Percentiles rank a stretch among this genome's conserved stretches.
Evolutionary conservation across 2,329 filamentous ascomycete genomes (phyloP).

Genomic region (Pseudohalonectria lignicola): DNA sequence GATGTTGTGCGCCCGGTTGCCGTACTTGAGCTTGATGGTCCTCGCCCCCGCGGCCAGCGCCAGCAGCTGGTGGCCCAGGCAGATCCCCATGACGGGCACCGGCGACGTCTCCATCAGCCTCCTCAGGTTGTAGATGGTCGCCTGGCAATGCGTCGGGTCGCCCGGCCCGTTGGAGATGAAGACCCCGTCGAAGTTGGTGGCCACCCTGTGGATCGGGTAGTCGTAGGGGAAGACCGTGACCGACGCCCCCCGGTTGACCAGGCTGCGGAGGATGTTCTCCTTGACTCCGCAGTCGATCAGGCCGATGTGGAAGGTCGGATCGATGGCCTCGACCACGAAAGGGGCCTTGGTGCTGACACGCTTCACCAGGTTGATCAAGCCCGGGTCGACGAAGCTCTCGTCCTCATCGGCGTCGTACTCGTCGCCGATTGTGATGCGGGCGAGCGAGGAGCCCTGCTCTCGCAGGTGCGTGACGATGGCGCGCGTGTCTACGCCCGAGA

Average conservation of each 20-base stretch:
- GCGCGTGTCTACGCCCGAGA: conserved; percentile 93
- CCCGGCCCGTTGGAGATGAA: conserved; percentile 99
- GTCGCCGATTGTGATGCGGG: conserved; percentile 87
- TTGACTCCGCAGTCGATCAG: conserved; percentile 98
- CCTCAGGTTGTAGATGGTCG: conserved; percentile 84
- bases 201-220: conserved; percentile 96
- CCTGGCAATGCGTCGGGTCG: conserved; percentile 92
- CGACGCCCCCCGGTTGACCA: conserved; percentile 83
- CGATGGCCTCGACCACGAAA: conserved; percentile 81
- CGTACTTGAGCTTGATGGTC: conserved; percentile 98
- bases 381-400: conserved; percentile 88
- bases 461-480: conserved; percentile 92
- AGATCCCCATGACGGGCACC: conserved; percentile 94
- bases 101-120: conserved; percentile 86
- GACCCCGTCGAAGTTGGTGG: conserved; percentile 94
- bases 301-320: conserved; percentile 80
- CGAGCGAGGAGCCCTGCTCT: conserved; percentile 92
- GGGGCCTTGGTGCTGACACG: conserved; percentile 96
- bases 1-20: conserved; percentile 98
- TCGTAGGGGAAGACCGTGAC: conserved; percentile 94
- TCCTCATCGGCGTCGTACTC: conserved; percentile 96
- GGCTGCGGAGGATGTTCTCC: conserved; percentile 95
- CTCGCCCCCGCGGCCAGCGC: conserved; percentile 79
- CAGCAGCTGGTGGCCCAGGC: conserved; percentile 91
- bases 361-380: conserved; percentile 92